Base-by-base conservation (phyloP, 352 stramenopile genomes). In the Aphanomyces cochlioides region DNA sequence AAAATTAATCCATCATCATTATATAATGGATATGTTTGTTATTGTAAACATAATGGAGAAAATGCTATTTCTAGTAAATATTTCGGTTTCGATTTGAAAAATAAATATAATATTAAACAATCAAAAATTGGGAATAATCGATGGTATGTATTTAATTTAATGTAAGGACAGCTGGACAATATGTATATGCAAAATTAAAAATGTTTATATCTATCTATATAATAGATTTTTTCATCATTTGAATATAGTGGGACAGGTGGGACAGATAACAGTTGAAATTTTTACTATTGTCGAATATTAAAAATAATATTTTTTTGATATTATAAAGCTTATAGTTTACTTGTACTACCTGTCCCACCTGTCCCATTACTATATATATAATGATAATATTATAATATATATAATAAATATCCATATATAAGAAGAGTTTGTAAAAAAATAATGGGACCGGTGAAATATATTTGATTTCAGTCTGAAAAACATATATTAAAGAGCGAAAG, bases 281-380 rank as follows among this genome's bases (percentile, higher is more conserved):
- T 48, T 48, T n/a, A n/a, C n/a, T n/a, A n/a, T n/a, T n/a, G n/a
- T n/a, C n/a, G n/a, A n/a, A n/a, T n/a, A n/a, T n/a, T n/a, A n/a
- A n/a, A n/a, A n/a, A n/a, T n/a, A 15, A 48, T 15, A 48, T 48
- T 15, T 48, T 15, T 48, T 48, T 48, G 8, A 48, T 48, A 48
- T 15, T 48, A 48, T 48, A 48, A n/a, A 48, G 43, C 43, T 48
- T 48, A 48, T 48, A 48, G 43, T 48, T 48, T 48, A 48, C 43
- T 48, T 48, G 43, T 48, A 48, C 43, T 48, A 48, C 43, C 43
- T 48, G 43, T 48, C 8, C 43, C 15, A 48, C 43, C 43, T 48
- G 43, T 48, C 43, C 43, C 43, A 48, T 48, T 48, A 48, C 43
- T 48, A 48, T n/a, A 48, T 48, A 48, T 48, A 48, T 48, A 48